These are phyloP conservation scores for Cladobotryum mycophilum DNA, from an alignment of 2,329 filamentous ascomycete genomes.

Conservation along the genomic window DNA sequence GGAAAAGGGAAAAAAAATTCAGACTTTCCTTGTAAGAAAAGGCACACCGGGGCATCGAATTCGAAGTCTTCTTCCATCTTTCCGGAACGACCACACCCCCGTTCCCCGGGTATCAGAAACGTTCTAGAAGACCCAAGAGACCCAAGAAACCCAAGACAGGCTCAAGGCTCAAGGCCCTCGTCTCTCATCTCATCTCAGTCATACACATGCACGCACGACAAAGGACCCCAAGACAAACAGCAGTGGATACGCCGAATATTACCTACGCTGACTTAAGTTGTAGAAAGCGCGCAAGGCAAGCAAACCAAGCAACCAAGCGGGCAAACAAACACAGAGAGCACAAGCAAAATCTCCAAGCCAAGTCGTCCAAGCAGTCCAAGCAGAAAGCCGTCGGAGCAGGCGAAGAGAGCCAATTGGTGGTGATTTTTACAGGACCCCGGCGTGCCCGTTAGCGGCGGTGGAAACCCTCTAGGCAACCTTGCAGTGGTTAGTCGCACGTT, in stretches of 20 bases:
- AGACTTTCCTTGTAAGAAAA: background rate
- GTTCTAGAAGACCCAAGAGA: conserved; percentile 22
- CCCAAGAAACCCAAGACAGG: background rate
- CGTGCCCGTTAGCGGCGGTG: no score
- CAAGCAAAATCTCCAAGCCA: no score
- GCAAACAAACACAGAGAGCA: no score
- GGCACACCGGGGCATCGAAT: background rate
- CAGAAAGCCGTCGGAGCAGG: no score
- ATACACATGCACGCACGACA: background rate
- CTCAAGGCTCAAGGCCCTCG: no score
- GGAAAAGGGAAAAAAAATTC: no score
- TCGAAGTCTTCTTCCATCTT: conserved; percentile 4
- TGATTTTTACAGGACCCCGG: no score
- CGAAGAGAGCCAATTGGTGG: no score
- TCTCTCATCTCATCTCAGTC: background rate
- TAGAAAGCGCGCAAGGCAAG: background rate
- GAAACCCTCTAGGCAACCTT: no score
- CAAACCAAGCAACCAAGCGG: no score
- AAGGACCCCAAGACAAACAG: background rate
- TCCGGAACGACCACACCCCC: conserved; percentile 16
- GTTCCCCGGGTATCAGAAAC: conserved; percentile 24
- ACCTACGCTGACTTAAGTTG: background rate
- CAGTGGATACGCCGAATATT: conserved; percentile 10
- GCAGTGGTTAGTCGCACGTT: no score
- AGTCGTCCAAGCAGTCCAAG: no score